Percentiles rank a stretch among this genome's conserved stretches.
phyloP scores from a whole-genome alignment of 495 filamentous ascomycete genomes.

The Podospora conica region DNA sequence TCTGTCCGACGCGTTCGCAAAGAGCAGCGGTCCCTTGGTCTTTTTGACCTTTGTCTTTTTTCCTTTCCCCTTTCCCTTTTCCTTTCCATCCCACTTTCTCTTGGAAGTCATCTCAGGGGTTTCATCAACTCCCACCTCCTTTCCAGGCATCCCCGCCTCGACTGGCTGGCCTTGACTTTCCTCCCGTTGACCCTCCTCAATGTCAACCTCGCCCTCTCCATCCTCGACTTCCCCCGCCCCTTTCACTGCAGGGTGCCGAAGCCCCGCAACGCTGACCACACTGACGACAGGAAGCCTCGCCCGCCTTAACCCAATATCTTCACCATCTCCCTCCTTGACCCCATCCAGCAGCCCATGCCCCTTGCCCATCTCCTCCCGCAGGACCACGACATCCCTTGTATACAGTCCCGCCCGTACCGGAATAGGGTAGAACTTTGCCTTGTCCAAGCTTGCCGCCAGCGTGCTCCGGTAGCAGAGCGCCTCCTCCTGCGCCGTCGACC shows the following conservation, averaged over 20 bases:
- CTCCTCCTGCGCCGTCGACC: constrained; percentile 58
- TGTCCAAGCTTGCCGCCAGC: constrained; percentile 45
- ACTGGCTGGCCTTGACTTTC: background rate
- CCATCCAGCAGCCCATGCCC: constrained; percentile 40
- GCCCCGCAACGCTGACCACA: constrained; percentile 53
- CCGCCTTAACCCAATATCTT: constrained; percentile 6
- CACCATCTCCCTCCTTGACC: background rate
- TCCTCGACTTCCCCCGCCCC: background rate
- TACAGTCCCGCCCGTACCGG: constrained; percentile 42
- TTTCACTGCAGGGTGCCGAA: constrained; percentile 30
- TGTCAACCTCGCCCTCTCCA: constrained; percentile 9
- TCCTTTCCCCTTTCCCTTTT: background rate
- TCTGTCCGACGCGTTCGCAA: constrained; percentile 28
- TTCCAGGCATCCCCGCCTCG: background rate
- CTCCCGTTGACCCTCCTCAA: background rate
- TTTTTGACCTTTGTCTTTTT: background rate
- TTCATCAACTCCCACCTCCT: background rate
- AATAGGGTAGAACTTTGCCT: constrained; percentile 45
- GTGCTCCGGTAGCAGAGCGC: constrained; percentile 59
- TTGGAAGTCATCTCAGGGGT: background rate
- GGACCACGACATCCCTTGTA: constrained; percentile 50
- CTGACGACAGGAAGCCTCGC: constrained; percentile 43
- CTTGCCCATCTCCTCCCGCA: constrained; percentile 38
- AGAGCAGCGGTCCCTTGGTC: constrained; percentile 18
- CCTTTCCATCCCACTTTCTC: background rate